Base-by-base conservation (phyloP, 495 filamentous ascomycete genomes). In the Penicillium parvum region DNA sequence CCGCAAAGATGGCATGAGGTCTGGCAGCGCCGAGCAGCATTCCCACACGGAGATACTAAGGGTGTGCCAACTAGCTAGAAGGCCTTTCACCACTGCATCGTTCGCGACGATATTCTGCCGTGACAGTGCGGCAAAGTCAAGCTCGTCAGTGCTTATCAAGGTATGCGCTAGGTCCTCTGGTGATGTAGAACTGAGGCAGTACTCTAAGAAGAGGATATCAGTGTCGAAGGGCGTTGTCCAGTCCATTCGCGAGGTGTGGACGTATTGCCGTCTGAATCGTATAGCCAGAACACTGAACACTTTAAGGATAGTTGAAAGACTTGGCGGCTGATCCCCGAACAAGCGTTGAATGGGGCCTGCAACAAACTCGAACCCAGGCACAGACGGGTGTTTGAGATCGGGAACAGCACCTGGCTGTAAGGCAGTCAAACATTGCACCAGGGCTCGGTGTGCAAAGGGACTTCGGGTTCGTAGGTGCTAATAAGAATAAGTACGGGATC, bases 381-480 rank as follows among this genome's bases (percentile, higher is more conserved):
- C 23, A 5, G 40, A 34, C 12, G 32, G 37, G 9, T 39, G 27
- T 3, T 51, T 42, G 20, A 60, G 39, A 5, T 51, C 34, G n/a
- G 18, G 3, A 3, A 35, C 43, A 32, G 29, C 37, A 3, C 45
- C 52, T 28, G 54, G 37, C 28, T 52, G 50, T 17, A 69, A 23
- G 14, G 53, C 42, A 22, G 33, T 37, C 16, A 71, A 34, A 30
- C 60, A 63, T 11, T 52, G 40, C 15, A 53, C 43, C 15, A 72
- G 7, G 17, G 63, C 69, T 18, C 64, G 61, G 32, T 65, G 63
- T 9, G 69, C 65, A 40, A 72, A 69, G 1, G 67, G 69, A 38
- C 67, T 72, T 26, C 50, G 47, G 23, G 20, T 49, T 4, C 63
- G 58, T 29, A 72, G 49, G 32, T 66, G 50, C 69, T 72, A 28